phyloP scores from a whole-genome alignment of 257 asterid species.

The Anisodus acutangulus region DNA sequence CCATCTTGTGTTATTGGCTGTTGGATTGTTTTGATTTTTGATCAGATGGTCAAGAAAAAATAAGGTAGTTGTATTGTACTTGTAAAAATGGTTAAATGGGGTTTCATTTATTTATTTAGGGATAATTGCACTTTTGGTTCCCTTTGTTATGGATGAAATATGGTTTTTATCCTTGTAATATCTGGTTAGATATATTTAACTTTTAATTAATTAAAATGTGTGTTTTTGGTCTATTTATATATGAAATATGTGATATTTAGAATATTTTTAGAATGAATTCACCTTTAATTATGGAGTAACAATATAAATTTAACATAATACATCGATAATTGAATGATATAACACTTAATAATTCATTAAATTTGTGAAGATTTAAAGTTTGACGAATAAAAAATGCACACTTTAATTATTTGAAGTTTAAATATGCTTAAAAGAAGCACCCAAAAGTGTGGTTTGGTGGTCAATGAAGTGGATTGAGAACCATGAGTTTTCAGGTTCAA shows the following conservation, averaged over 20 bases:
- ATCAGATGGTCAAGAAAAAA: constrained; percentile 24
- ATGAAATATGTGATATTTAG: not conserved
- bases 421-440: not conserved
- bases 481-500: not conserved
- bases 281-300: not conserved
- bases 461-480: not conserved
- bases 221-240: not conserved
- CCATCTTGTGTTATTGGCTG: not conserved
- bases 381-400: no score
- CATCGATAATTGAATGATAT: not conserved
- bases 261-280: not conserved
- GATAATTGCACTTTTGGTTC: not conserved
- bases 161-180: not conserved
- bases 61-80: constrained; percentile 2
- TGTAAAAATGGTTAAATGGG: not conserved
- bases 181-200: not conserved
- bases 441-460: not conserved
- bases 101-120: not conserved
- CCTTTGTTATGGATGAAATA: not conserved
- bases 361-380: no score
- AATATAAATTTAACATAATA: not conserved
- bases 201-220: no score
- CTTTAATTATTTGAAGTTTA: not conserved
- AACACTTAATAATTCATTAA: no score
- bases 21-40: not conserved